These are phyloP conservation scores for Botrytis cinerea DNA, from an alignment of 2,329 filamentous ascomycete species.

Conservation along the genomic window DNA sequence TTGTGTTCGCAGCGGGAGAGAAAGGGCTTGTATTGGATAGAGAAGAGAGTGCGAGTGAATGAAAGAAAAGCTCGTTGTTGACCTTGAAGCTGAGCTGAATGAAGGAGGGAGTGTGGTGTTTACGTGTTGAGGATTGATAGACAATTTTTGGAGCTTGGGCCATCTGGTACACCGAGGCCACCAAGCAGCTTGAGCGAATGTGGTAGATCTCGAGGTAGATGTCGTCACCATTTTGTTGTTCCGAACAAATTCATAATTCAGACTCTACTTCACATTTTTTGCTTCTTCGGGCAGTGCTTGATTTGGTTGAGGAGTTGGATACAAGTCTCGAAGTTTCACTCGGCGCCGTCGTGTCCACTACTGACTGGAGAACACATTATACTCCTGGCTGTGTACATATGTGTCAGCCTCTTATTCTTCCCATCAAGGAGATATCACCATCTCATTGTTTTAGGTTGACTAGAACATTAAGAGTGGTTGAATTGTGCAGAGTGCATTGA, in stretches of 20 bases:
- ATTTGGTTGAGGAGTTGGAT: background rate
- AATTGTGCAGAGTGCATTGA: background rate
- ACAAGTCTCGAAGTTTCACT: background rate
- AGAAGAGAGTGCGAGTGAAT: background rate
- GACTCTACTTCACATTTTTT: background rate
- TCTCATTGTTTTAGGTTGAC: background rate
- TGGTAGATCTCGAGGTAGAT: background rate
- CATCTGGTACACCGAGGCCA: background rate
- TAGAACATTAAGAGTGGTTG: background rate
- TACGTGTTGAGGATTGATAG: conserved; percentile 1
- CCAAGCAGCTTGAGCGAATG: background rate
- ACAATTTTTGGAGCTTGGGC: conserved; percentile 23
- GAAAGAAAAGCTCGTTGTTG: background rate
- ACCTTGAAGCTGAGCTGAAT: background rate
- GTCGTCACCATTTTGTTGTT: background rate
- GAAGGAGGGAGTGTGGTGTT: background rate
- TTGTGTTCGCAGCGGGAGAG: background rate
- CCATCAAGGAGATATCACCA: background rate
- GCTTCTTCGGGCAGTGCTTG: background rate
- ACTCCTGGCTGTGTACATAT: background rate
- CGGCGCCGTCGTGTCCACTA: background rate
- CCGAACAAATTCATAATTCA: background rate
- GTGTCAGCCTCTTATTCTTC: background rate
- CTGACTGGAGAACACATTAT: background rate
- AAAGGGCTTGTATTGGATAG: background rate